Evolutionary conservation across 371 early-diverging fungal genomes (phyloP).

Genomic region (Mortierella sp.): DNA sequence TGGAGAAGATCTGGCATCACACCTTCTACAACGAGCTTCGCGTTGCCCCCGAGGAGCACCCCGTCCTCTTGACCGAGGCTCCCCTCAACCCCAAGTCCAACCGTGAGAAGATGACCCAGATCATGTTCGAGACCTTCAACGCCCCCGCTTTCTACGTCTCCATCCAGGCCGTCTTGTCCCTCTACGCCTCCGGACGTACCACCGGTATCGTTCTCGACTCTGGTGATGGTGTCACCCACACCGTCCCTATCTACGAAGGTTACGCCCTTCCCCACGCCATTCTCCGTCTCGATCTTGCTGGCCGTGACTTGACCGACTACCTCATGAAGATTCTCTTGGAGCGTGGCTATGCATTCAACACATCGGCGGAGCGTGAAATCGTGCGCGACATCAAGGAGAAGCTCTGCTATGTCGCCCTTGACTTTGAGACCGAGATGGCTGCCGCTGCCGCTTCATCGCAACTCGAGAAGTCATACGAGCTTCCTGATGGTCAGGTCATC

Average conservation of each 20-base stretch:
- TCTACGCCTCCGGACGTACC: conserved; percentile 94
- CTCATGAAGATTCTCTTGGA: conserved; percentile 88
- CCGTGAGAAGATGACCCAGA: conserved; percentile 92
- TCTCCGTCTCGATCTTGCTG: conserved; percentile 91
- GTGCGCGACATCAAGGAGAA: conserved; percentile 96
- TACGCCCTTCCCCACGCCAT: conserved; percentile 95
- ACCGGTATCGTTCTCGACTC: conserved; percentile 95
- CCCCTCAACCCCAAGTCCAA: conserved; percentile 91
- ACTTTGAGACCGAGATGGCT: conserved; percentile 91
- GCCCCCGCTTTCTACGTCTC: conserved; percentile 95
- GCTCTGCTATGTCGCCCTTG: conserved; percentile 91
- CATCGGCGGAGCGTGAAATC: conserved; percentile 94
- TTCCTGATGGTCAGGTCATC: conserved; percentile 91
- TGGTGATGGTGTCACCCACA: conserved; percentile 95
- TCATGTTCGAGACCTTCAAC: conserved; percentile 98
- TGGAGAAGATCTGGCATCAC: conserved; percentile 97
- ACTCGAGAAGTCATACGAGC: conserved; percentile 72
- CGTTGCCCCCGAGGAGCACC: conserved; percentile 96
- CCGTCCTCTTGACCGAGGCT: conserved; percentile 95
- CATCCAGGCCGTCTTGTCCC: conserved; percentile 93
- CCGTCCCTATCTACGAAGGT: conserved; percentile 97
- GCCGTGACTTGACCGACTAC: conserved; percentile 92
- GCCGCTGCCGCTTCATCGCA: conserved; percentile 64
- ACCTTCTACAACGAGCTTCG: conserved; percentile 94
- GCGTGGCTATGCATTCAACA: conserved; percentile 87